These are phyloP conservation scores for Funneliformis mosseae DNA, from an alignment of 192 early-diverging fungal species.

Conservation along the genomic window DNA sequence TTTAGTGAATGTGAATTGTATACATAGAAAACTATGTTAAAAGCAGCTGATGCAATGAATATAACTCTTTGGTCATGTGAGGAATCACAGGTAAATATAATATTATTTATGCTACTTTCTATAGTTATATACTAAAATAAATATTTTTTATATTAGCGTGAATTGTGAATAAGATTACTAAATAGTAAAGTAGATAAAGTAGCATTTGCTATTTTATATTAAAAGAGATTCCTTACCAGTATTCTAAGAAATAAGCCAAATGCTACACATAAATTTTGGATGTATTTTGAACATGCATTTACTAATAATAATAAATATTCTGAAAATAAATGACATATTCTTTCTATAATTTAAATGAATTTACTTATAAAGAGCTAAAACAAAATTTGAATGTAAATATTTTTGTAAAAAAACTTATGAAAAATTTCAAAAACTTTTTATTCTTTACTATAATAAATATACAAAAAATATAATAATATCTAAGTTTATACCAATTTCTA, in stretches of 20 bases:
- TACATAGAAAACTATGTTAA: not conserved
- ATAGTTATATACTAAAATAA: too few relatives aligned
- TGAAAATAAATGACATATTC: not conserved
- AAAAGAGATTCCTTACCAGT: not conserved
- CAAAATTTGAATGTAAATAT: conserved; percentile 11
- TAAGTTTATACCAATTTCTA: too few relatives aligned
- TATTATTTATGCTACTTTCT: too few relatives aligned
- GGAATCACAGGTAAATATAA: not conserved
- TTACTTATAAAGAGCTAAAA: not conserved
- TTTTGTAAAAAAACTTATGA: too few relatives aligned
- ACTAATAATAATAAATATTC: not conserved
- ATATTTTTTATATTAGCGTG: too few relatives aligned
- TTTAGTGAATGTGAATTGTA: too few relatives aligned
- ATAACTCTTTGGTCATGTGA: not conserved
- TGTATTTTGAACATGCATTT: not conserved
- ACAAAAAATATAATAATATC: too few relatives aligned
- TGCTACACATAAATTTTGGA: conserved; percentile 4
- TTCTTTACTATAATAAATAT: not conserved
- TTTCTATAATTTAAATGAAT: not conserved
- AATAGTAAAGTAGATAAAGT: too few relatives aligned
- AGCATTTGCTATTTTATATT: too few relatives aligned
- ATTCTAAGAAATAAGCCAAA: not conserved
- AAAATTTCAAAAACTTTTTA: too few relatives aligned
- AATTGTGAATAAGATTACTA: too few relatives aligned
- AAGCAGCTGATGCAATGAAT: conserved; percentile 3